Evolutionary conservation across 202 grass and related monocot genomes (phyloP).

Genomic region (Miscanthus sacchariflorus): DNA sequence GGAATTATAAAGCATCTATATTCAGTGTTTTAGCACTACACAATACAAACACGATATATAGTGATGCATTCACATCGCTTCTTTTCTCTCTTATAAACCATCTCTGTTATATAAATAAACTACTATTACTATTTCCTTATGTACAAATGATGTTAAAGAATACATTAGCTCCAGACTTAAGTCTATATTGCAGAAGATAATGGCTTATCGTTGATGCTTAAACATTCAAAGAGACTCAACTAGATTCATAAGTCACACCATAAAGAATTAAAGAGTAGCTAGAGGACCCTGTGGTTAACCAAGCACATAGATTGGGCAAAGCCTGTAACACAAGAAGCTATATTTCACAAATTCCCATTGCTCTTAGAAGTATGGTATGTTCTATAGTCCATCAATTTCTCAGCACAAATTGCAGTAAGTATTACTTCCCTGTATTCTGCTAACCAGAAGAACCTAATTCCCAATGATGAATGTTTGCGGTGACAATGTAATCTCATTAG

Average conservation of each 20-base stretch:
- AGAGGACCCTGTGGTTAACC: background rate
- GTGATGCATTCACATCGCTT: background rate
- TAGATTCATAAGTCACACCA: background rate
- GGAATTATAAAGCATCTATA: conserved; percentile 10
- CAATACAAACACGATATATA: conserved; percentile 1
- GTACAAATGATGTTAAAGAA: background rate
- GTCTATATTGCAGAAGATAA: background rate
- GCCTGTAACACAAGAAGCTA: background rate
- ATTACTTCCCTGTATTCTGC: background rate
- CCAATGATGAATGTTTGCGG: background rate
- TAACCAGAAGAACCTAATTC: background rate
- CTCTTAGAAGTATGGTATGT: background rate
- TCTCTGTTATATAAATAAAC: conserved; percentile 3
- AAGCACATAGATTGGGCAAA: background rate
- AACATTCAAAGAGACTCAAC: conserved; percentile 29
- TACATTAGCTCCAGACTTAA: background rate
- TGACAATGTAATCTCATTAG: conserved; percentile 16
- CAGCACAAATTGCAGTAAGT: conserved; percentile 13
- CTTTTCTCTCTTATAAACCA: conserved; percentile 16
- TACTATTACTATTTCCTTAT: conserved; percentile 5
- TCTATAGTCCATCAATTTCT: background rate
- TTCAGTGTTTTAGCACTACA: conserved; percentile 25
- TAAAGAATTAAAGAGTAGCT: background rate
- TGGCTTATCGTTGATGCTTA: conserved; percentile 11
- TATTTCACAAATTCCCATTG: background rate